These are phyloP conservation scores for Hortiboletus rubellus DNA, from an alignment of 1,284 basidiomycete species.

Conservation along the genomic window DNA sequence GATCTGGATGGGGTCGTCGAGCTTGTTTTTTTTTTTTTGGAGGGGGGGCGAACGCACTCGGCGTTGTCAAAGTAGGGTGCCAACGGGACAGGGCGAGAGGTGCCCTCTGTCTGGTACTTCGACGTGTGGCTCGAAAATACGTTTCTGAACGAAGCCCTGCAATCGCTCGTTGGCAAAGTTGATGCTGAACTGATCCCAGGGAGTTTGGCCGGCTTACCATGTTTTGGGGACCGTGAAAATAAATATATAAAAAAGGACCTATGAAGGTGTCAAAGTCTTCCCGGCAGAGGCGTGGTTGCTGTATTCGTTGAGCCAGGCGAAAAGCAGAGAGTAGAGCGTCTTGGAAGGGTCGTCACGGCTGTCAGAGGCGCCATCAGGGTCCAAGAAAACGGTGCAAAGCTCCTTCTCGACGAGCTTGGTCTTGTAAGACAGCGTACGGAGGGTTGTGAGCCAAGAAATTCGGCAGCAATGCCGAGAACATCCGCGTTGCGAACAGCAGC, in stretches of 20 bases:
- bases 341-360: conserved; percentile 89
- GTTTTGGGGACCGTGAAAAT: conserved; percentile 92
- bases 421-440: conserved; percentile 82
- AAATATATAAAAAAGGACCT: conserved; percentile 65
- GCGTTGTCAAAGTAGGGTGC: too few species aligned
- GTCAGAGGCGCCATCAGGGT: conserved; percentile 87
- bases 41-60: too few species aligned
- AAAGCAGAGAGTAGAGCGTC: conserved; percentile 92
- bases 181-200: too few species aligned
- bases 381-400: conserved; percentile 93
- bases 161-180: too few species aligned
- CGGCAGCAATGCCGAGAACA: conserved; percentile 77
- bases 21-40: too few species aligned
- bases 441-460: conserved; percentile 85
- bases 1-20: too few species aligned
- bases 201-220: too few species aligned
- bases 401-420: conserved; percentile 93
- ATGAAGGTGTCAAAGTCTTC: conserved; percentile 92
- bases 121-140: too few species aligned
- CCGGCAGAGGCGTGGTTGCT: conserved; percentile 90
- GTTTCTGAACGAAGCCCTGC: too few species aligned
- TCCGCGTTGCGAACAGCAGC: conserved; percentile 81
- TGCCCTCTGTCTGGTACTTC: too few species aligned
- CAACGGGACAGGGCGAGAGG: too few species aligned
- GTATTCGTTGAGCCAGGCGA: conserved; percentile 91